Percentiles rank a stretch among this genome's conserved stretches.
These are phyloP conservation scores for Ophiostoma sp. DNA, from an alignment of 2,329 filamentous ascomycete genomes.

Conservation along the genomic window DNA sequence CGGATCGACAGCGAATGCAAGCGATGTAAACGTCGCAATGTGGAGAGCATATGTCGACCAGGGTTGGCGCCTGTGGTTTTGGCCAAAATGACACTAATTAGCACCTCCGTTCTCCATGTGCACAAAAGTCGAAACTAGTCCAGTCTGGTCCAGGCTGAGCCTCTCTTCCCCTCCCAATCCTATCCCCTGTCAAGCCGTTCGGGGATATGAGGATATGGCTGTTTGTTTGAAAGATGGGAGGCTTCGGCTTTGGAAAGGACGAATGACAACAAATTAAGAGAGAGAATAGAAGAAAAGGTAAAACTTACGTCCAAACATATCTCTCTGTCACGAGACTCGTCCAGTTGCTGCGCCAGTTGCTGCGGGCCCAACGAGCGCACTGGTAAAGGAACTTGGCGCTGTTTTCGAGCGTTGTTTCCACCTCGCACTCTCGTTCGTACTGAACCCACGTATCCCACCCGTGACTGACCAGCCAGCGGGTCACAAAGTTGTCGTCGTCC, in stretches of 20 bases:
- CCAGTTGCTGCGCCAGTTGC: slow-evolving; percentile 96
- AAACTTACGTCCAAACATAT: slow-evolving; percentile 81
- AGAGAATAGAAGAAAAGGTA: slow-evolving; percentile 1
- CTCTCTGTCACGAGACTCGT: slow-evolving; percentile 83
- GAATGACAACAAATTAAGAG: background rate
- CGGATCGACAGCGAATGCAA: slow-evolving; percentile 77
- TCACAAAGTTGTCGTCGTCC: slow-evolving; percentile 98
- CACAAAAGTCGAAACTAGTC: background rate
- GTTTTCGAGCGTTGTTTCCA: slow-evolving; percentile 90
- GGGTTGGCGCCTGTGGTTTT: slow-evolving; percentile 68
- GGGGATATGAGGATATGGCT: background rate
- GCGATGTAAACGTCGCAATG: slow-evolving; percentile 86
- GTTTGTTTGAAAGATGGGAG: background rate
- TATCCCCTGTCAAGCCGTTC: background rate
- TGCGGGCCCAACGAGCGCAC: slow-evolving; percentile 91
- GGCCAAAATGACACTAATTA: background rate
- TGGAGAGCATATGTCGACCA: slow-evolving; percentile 95
- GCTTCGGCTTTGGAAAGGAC: background rate
- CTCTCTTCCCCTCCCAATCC: background rate
- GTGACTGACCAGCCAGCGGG: slow-evolving; percentile 89
- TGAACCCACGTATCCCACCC: slow-evolving; percentile 94
- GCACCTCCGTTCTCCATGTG: background rate
- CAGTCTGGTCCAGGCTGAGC: background rate
- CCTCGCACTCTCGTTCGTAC: slow-evolving; percentile 86
- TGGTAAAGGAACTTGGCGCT: slow-evolving; percentile 88